Evolutionary conservation across 768 basidiomycete species (phyloP).

Genomic region (Daedalea quercina): DNA sequence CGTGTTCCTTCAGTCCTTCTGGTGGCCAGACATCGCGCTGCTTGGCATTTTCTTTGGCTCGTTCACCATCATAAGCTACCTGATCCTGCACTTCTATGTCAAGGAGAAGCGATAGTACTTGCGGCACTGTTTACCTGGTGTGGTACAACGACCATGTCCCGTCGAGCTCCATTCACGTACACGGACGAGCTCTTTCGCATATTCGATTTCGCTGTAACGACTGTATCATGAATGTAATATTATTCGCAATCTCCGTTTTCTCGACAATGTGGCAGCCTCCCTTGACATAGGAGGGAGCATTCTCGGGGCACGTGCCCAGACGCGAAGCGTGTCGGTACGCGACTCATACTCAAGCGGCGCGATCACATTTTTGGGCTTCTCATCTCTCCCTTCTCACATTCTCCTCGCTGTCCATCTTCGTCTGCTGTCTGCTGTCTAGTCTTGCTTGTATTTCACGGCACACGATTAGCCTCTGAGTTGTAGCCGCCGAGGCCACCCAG

Average conservation of each 20-base stretch:
- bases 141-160: too few species aligned
- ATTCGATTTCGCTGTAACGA: neutral
- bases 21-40: constrained; percentile 94
- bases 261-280: neutral
- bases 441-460: too few species aligned
- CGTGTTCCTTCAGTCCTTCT: constrained; percentile 64
- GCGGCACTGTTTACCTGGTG: neutral
- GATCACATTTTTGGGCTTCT: too few species aligned
- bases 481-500: too few species aligned
- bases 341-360: neutral
- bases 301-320: neutral
- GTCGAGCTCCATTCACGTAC: neutral
- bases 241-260: neutral
- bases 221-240: neutral
- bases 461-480: too few species aligned
- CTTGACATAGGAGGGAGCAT: neutral
- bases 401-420: too few species aligned
- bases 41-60: constrained; percentile 81
- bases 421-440: too few species aligned
- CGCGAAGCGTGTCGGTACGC: neutral
- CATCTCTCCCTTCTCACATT: too few species aligned
- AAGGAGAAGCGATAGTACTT: constrained; percentile 58
- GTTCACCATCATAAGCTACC: constrained; percentile 72
- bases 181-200: neutral
- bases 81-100: constrained; percentile 82